Evolutionary conservation across 805 yeast species (phyloP), one percentile per base, ranked within the genome.

Genomic region (Candida michaelii): DNA sequence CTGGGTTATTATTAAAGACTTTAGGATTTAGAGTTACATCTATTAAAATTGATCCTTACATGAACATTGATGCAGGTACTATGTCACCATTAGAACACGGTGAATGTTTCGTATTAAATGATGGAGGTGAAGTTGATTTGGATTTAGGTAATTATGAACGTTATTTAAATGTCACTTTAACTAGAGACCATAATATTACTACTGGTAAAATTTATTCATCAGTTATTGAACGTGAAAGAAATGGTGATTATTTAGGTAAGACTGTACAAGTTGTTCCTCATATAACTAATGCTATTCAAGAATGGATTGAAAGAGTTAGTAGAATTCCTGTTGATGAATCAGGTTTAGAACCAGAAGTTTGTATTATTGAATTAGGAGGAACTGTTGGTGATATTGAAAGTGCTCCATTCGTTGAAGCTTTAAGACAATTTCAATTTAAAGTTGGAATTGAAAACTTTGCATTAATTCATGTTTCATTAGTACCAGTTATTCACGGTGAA

Each of bases 181-280:
- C 97, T 32, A 82, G 76, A 54, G 95, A 89, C 65, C 98, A 93
- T 74, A 93, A 93, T 71, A 89, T 93, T 65, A 93, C 99, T 52
- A 93, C 99, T 16, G 99, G 99, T 65, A 93, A 93, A 63, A 89
- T 93, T 53, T 93, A 93, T 71, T 85, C 90, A 40, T 85, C 84
- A 53, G 99, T 93, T 44, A 93, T 93, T 61, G 90, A 90, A 63
- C 83, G 79, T 56, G 99, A 91, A 70, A 83, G 99, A 71, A 87
- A 80, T 48, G 99, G 99, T 60, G 98, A 91, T 66, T 93, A 93
- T 60, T 76, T 93, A 59, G 99, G 99, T 56, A 93, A 93, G 62
- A 93, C 99, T n/a, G 99, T 93, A 38, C 99, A 93, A 73, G 96
- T 93, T 54, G 99, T 93, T 55, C 99, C 99, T 32, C 99, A 93